Evolutionary conservation across 441 rosid genomes (phyloP), one percentile per base, ranked within the genome.

Genomic region (Sinapis alba): DNA sequence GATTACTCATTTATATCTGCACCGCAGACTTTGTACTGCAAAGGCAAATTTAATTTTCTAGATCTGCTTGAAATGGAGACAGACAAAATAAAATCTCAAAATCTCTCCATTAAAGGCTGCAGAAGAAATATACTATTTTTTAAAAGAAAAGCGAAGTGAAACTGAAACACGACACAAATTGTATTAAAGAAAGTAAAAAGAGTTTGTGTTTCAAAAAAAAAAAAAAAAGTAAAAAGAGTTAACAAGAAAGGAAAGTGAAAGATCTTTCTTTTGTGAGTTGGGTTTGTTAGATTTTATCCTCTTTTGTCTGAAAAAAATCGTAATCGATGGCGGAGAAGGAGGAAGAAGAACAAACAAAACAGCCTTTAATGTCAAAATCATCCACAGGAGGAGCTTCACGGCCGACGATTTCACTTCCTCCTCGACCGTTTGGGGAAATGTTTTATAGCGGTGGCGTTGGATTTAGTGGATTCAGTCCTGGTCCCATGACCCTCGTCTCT

Each of bases 401-500:
- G 3, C 89, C 94, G 10, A 80, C 84, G 62, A 81, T 92, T 10
- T 61, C 84, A 1, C 89, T 87, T 19, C 92, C 94, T 18, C 88
- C 91, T 1, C 87, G 91, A 54, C 85, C 87, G 43, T 81, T 81
- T 13, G 28, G 77, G 1, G 94, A 86, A 51, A 60, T 86, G 7
- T 12, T 84, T 12, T 78, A 85, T 71, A 62, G 73, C 66, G 73
- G 74, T 57, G 89, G 85, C 24, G 36, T 80, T 41, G 47, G 47
- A 41, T 41, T 41, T 13, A 41, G 47, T 65, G 93, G 89, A 3
- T 88, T 89, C 74, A 92, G 94, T 36, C 97, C 96, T 11, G 94
- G 97, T 4, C 96, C 96, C 38, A 89, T 90, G 91, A 89, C 97
- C 65, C 84, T 92, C 32, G 87, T 90, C 75, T 90, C 96, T 10